Conservation (phyloP, 768 basidiomycete species). For the Cytidiella melzeri region DNA sequence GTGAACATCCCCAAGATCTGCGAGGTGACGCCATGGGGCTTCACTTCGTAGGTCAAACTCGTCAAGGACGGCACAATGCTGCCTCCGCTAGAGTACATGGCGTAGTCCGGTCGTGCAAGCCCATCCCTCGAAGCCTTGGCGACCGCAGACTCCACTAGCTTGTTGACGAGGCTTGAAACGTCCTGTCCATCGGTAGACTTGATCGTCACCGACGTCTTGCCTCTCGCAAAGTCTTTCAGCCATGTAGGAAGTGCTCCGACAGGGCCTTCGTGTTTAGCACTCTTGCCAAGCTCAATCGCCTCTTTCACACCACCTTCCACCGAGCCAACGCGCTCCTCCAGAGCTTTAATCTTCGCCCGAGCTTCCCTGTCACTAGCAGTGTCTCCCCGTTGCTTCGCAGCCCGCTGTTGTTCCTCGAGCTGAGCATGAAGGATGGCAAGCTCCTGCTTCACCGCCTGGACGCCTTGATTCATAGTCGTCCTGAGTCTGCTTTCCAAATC, state of each 20-base stretch:
- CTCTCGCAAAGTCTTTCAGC: slow-evolving; percentile 63
- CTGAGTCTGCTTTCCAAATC: slow-evolving; percentile 50
- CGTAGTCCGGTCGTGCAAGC: slow-evolving; percentile 81
- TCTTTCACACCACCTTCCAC: slow-evolving; percentile 66
- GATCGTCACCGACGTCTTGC: slow-evolving; percentile 43
- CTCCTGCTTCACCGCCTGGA: slow-evolving; percentile 49
- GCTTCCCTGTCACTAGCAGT: slow-evolving; percentile 49
- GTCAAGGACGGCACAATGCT: slow-evolving; percentile 79
- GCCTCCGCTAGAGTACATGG: slow-evolving; percentile 78
- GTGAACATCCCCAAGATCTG: slow-evolving; percentile 52
- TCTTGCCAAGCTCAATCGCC: slow-evolving; percentile 62
- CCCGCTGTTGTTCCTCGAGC: slow-evolving; percentile 24
- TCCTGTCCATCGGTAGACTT: slow-evolving; percentile 74
- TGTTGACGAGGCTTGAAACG: slow-evolving; percentile 59
- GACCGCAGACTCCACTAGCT: slow-evolving; percentile 74
- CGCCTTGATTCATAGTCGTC: slow-evolving; percentile 31
- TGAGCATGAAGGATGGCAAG: slow-evolving; percentile 47
- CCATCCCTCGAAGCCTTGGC: slow-evolving; percentile 66
- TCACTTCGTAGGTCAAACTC: slow-evolving; percentile 67
- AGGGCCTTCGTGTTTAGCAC: slow-evolving; percentile 29
- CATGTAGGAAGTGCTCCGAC: slow-evolving; percentile 44
- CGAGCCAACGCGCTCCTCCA: slow-evolving; percentile 58
- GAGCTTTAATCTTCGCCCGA: slow-evolving; percentile 39
- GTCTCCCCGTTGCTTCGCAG: slow-evolving; percentile 15
- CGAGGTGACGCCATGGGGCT: slow-evolving; percentile 41